Percentiles rank a stretch among this genome's conserved stretches.
These are phyloP conservation scores for Eucalyptus curtisii DNA, from an alignment of 345 rosid species.

Conservation along the genomic window DNA sequence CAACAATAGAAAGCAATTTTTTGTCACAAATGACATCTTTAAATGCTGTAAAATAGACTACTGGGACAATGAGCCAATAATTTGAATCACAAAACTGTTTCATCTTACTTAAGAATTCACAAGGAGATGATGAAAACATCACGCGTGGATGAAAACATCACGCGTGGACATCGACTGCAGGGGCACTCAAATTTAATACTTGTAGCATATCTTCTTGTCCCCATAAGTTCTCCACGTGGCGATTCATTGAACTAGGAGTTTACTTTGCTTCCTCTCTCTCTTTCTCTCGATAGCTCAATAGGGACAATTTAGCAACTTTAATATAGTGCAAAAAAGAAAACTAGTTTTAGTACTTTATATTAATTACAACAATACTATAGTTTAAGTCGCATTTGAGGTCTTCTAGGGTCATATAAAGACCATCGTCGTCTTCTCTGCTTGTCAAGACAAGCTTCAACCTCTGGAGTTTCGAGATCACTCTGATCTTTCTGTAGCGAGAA, in stretches of 20 bases:
- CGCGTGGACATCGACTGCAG: neutral
- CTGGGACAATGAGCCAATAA: neutral
- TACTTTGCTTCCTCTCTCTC: neutral
- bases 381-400: neutral
- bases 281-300: neutral
- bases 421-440: neutral
- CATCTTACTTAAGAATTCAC: neutral
- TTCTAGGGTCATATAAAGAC: neutral
- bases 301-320: neutral
- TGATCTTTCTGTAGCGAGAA: neutral
- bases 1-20: neutral
- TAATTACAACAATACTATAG: neutral
- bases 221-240: neutral
- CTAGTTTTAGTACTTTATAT: neutral
- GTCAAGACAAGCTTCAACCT: neutral
- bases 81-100: neutral
- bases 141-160: neutral
- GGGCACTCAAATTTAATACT: neutral
- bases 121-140: neutral
- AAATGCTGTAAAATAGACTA: neutral
- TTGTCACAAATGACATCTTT: neutral
- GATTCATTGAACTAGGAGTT: neutral
- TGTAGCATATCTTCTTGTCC: neutral
- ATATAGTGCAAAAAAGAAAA: neutral
- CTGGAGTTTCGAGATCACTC: neutral